These are phyloP conservation scores for Vaccinium macrocarpon DNA, from an alignment of 148 eudicot genomes.

Conservation along the genomic window DNA sequence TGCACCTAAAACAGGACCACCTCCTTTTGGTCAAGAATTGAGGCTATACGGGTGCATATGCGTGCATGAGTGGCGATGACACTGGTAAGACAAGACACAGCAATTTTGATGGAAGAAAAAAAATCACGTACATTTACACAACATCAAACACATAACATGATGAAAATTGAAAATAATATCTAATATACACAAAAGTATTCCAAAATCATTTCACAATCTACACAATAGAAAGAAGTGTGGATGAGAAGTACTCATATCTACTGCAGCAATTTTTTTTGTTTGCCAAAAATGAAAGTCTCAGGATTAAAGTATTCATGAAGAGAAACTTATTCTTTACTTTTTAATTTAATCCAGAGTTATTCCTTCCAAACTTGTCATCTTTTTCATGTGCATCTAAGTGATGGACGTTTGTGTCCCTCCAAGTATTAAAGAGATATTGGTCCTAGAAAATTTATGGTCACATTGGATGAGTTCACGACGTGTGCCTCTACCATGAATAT, in stretches of 20 bases:
- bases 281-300: not conserved
- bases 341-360: not conserved
- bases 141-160: too few relatives aligned
- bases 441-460: not conserved
- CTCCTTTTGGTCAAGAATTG: not conserved
- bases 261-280: not conserved
- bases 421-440: not conserved
- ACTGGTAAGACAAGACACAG: not conserved
- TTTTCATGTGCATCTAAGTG: not conserved
- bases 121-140: not conserved
- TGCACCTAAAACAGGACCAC: not conserved
- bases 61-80: not conserved
- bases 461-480: not conserved
- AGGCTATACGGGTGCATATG: not conserved
- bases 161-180: too few relatives aligned
- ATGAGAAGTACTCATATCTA: not conserved
- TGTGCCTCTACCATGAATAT: not conserved
- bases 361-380: not conserved
- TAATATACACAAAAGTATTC: not conserved
- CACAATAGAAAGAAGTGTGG: not conserved
- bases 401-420: not conserved
- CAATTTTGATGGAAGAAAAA: not conserved
- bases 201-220: not conserved
- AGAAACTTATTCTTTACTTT: not conserved
- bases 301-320: not conserved